These are phyloP conservation scores for Porphyra umbilicalis DNA, from an alignment of 31 red algal species.

Conservation along the genomic window DNA sequence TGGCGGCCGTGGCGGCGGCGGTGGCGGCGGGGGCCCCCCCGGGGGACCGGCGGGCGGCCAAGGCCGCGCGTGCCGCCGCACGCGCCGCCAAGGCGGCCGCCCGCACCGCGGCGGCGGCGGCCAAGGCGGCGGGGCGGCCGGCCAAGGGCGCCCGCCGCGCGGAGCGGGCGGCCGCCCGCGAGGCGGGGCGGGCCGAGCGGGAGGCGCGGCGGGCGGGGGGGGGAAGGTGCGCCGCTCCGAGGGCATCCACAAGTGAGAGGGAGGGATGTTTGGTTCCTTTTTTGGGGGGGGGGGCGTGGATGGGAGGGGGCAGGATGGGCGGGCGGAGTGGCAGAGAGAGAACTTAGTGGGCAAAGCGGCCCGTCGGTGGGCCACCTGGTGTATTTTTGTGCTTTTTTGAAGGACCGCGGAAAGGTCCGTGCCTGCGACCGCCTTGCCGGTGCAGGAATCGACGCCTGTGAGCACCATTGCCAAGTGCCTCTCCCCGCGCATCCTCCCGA, in stretches of 20 bases:
- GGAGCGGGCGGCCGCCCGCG: not conserved
- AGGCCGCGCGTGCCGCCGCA: not conserved
- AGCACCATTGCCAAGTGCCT: too few relatives aligned
- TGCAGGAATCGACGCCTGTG: too few relatives aligned
- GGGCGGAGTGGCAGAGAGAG: too few relatives aligned
- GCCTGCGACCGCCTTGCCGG: too few relatives aligned
- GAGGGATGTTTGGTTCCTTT: too few relatives aligned
- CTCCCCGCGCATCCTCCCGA: too few relatives aligned
- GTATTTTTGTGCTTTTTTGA: not conserved
- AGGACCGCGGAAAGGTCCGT: not conserved
- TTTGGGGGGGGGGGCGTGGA: not conserved
- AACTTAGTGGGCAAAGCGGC: too few relatives aligned
- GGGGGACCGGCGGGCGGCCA: not conserved
- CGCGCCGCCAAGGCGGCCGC: not conserved
- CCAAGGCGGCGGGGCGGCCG: not conserved
- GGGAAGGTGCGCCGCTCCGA: not conserved
- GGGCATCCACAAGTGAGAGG: not conserved
- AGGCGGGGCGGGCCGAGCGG: not conserved
- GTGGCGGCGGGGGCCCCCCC: not conserved
- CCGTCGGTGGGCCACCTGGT: too few relatives aligned
- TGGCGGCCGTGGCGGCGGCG: not conserved
- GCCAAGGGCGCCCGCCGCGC: not conserved
- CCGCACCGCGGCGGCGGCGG: not conserved
- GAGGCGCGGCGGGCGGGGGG: not conserved
- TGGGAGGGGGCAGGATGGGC: not conserved